Evolutionary conservation across 805 yeast species (phyloP).

Genomic region (Ogataea paradorogensis): DNA sequence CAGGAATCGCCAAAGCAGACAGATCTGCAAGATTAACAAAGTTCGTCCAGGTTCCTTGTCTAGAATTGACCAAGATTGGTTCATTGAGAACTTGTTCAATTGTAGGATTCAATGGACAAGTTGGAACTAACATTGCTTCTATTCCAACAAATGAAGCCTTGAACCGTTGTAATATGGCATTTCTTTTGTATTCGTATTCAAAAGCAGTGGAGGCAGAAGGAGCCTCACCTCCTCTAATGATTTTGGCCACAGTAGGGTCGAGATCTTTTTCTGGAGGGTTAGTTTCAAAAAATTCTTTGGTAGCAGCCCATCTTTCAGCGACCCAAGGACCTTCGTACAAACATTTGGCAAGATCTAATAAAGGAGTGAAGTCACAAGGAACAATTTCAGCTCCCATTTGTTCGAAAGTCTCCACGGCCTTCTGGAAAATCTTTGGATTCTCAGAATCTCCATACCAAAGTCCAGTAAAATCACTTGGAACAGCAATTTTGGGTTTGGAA

Average conservation of each 20-base stretch:
- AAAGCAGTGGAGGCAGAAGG: slow-evolving; percentile 82
- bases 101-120: slow-evolving; percentile 90
- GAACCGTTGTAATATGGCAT: slow-evolving; percentile 69
- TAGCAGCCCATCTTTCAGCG: slow-evolving; percentile 87
- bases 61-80: slow-evolving; percentile 80
- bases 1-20: slow-evolving; percentile 89
- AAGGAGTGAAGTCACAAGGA: slow-evolving; percentile 67
- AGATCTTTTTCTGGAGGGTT: slow-evolving; percentile 67
- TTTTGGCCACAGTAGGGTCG: slow-evolving; percentile 79
- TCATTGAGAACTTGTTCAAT: slow-evolving; percentile 68
- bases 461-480: slow-evolving; percentile 61
- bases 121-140: slow-evolving; percentile 85
- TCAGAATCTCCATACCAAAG: slow-evolving; percentile 77
- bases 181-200: slow-evolving; percentile 83
- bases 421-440: slow-evolving; percentile 65
- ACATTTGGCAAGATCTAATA: slow-evolving; percentile 79
- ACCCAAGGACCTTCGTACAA: slow-evolving; percentile 99
- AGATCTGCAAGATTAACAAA: slow-evolving; percentile 92
- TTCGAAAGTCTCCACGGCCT: slow-evolving; percentile 55
- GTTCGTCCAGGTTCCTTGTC: slow-evolving; percentile 98
- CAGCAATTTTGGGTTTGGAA: slow-evolving; percentile 61
- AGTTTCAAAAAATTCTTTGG: slow-evolving; percentile 64
- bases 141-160: slow-evolving; percentile 50
- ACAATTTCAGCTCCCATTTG: slow-evolving; percentile 56
- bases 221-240: slow-evolving; percentile 74